These are phyloP conservation scores for Acer saccharum DNA, from an alignment of 345 rosid species.

Conservation along the genomic window DNA sequence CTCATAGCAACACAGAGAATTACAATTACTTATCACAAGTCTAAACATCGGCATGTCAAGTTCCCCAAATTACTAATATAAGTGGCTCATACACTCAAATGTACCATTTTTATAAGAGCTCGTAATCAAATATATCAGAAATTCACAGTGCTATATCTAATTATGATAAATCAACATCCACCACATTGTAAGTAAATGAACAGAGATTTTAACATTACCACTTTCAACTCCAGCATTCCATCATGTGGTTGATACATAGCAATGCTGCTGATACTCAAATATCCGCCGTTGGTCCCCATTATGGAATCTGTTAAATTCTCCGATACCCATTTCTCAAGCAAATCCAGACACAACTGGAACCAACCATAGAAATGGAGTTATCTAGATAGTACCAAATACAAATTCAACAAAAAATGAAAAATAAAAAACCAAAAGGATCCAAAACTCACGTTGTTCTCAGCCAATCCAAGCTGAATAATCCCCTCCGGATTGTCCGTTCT, in stretches of 20 bases:
- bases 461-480: slow-evolving; percentile 80
- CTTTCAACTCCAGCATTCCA: slow-evolving; percentile 73
- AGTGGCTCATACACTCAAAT: neutral
- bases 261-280: slow-evolving; percentile 62
- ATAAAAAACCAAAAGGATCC: neutral
- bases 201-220: slow-evolving; percentile 43
- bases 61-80: neutral
- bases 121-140: neutral
- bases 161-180: neutral
- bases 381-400: neutral
- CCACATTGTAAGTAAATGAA: neutral
- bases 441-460: slow-evolving; percentile 73
- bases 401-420: slow-evolving; percentile 4
- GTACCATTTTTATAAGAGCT: neutral
- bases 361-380: neutral
- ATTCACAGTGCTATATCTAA: neutral
- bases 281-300: slow-evolving; percentile 40
- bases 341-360: slow-evolving; percentile 79
- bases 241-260: slow-evolving; percentile 72
- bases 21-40: neutral
- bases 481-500: slow-evolving; percentile 55
- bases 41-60: neutral
- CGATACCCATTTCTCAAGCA: slow-evolving; percentile 78
- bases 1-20: neutral
- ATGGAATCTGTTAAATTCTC: slow-evolving; percentile 55